A percentile compares a stretch with the other conserved stretches of the same genome.
Evolutionary conservation across 2,329 filamentous ascomycete species (phyloP).

Genomic region (Sporothrix inflata): DNA sequence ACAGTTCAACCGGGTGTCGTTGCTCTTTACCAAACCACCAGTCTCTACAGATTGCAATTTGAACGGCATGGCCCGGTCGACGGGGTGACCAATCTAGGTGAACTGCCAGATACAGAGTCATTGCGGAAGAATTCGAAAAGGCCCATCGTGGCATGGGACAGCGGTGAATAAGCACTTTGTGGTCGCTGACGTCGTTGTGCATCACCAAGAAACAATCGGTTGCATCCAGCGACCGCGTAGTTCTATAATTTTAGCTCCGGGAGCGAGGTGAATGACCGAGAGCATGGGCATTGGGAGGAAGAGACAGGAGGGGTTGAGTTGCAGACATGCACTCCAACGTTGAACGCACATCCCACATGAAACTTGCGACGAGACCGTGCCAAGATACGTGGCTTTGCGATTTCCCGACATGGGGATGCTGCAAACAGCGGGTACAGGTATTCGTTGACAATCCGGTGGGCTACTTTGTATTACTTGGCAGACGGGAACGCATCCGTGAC

Average conservation of each 20-base stretch:
- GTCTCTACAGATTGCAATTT: neutral
- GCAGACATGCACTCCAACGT: neutral
- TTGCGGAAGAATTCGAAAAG: neutral
- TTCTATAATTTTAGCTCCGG: neutral
- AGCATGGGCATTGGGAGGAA: neutral
- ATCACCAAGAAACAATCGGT: neutral
- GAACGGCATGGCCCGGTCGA: neutral
- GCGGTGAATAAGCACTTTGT: neutral
- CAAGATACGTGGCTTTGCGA: constrained; percentile 13
- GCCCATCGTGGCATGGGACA: neutral
- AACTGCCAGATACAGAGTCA: neutral
- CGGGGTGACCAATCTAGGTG: neutral
- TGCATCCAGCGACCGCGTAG: neutral
- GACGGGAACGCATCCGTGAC: neutral
- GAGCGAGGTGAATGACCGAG: neutral
- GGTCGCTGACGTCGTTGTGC: constrained; percentile 1
- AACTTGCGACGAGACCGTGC: constrained; percentile 21
- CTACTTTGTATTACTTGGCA: constrained; percentile 10
- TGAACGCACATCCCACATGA: constrained; percentile 6
- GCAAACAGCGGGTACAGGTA: neutral
- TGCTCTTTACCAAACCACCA: neutral
- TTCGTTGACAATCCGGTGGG: neutral
- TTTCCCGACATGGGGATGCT: neutral
- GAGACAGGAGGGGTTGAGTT: neutral
- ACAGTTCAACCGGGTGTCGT: neutral